A percentile compares a stretch with the other conserved stretches of the same genome.
Evolutionary conservation across 805 yeast species (phyloP).

Genomic region (Candida golubevii): DNA sequence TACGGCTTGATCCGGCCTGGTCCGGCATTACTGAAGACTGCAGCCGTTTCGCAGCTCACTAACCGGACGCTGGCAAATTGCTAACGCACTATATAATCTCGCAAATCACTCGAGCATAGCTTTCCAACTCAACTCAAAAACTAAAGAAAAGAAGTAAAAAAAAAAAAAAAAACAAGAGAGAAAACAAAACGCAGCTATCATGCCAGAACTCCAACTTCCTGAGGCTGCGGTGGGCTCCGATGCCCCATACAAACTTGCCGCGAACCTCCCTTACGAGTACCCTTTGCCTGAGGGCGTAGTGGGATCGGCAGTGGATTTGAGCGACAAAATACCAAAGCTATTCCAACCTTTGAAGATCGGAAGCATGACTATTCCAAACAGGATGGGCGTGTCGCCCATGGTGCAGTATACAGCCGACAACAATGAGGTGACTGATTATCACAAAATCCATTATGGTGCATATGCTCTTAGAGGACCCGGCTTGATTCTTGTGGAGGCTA

Average conservation of each 20-base stretch:
- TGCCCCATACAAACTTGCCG: slow-evolving; percentile 1
- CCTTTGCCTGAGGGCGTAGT: slow-evolving; percentile 1
- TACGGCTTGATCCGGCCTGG: too few relatives aligned
- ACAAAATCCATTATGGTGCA: slow-evolving; percentile 50
- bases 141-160: too few relatives aligned
- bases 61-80: too few relatives aligned
- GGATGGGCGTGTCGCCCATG: slow-evolving; percentile 48
- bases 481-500: slow-evolving; percentile 57
- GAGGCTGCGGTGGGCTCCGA: background rate
- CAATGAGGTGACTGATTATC: slow-evolving; percentile 44
- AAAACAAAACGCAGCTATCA: too few relatives aligned
- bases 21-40: too few relatives aligned
- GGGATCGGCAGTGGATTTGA: slow-evolving; percentile 1
- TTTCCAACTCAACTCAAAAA: too few relatives aligned
- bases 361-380: slow-evolving; percentile 29
- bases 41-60: too few relatives aligned
- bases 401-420: slow-evolving; percentile 44
- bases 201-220: slow-evolving; percentile 1
- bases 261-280: slow-evolving; percentile 1
- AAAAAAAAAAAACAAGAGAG: too few relatives aligned
- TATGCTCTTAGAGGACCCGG: slow-evolving; percentile 56
- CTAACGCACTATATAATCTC: too few relatives aligned
- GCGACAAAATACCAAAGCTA: slow-evolving; percentile 21
- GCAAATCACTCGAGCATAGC: too few relatives aligned
- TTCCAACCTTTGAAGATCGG: slow-evolving; percentile 47